phyloP scores from a whole-genome alignment of 228 moss, liverwort and hornwort species.

The Sphagnum magellanicum region DNA sequence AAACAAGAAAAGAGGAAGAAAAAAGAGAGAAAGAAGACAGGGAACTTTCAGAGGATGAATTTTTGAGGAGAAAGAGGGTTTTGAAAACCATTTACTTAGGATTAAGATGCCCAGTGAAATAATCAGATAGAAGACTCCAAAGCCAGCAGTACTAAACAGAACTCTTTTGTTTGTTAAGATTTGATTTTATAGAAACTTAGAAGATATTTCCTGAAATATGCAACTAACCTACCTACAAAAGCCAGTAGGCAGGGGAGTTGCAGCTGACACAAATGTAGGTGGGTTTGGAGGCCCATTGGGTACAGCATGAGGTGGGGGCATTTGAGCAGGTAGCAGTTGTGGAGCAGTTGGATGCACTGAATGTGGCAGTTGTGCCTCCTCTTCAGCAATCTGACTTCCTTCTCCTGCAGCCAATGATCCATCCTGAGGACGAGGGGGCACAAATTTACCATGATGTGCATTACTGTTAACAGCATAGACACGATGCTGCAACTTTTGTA shows the following conservation, averaged over 20 bases:
- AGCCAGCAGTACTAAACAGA: too few relatives aligned
- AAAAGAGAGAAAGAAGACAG: too few relatives aligned
- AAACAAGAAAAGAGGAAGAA: not conserved
- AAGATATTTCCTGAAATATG: too few relatives aligned
- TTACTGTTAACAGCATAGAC: conserved; percentile 79
- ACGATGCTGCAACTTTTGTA: conserved; percentile 88
- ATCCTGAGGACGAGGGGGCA: conserved; percentile 38
- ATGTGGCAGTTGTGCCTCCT: conserved; percentile 64
- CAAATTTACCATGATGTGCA: conserved; percentile 64
- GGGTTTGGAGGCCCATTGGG: conserved; percentile 60
- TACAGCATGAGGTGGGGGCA: conserved; percentile 37
- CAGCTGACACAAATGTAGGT: conserved; percentile 46
- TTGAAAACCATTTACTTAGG: too few relatives aligned
- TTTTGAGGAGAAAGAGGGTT: not conserved
- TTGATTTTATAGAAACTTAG: too few relatives aligned
- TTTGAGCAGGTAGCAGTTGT: conserved; percentile 41
- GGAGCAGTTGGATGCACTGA: conserved; percentile 58
- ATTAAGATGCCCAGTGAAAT: too few relatives aligned
- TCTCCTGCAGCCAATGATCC: conserved; percentile 29
- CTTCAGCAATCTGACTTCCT: conserved; percentile 40
- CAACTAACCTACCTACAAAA: conserved; percentile 68
- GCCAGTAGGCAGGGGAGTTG: conserved; percentile 74
- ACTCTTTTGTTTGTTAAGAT: too few relatives aligned
- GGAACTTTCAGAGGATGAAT: not conserved
- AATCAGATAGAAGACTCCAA: too few relatives aligned